Evolutionary conservation across 129 eudicot species (phyloP), one percentile per base, ranked within the genome.

Genomic region (Scalesia atractyloides): DNA sequence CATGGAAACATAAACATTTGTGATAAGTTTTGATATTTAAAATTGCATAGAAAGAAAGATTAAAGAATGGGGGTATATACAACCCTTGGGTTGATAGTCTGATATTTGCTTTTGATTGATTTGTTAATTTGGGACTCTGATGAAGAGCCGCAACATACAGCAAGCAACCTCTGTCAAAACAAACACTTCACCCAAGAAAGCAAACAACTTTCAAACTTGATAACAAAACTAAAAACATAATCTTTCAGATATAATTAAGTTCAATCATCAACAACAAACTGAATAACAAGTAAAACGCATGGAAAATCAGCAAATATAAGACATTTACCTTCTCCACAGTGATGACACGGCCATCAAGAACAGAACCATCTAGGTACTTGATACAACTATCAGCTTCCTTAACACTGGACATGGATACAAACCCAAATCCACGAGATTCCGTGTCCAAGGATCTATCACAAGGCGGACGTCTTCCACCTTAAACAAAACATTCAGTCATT

Each of bases 391-490:
- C 84, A 12, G 96, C 99, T 49, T 95, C 97, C 56, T 86, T 53
- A 12, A 95, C 70, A 58, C 64, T 65, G 1, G 99, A 90, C 97
- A 95, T 95, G 8, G 97, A 86, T 47, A 95, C 91, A 72, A 95
- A 95, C 33, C 94, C 96, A 82, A 95, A 90, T 24, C 97, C 99
- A 14, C 99, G 93, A 60, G 99, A 86, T 68, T 88, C 99, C 90
- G 72, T 10, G 96, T 86, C 97, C 96, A 75, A 18, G 99, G 99
- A 69, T 95, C 99, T 12, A 79, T 73, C 80, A 95, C 97, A 43
- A 90, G 96, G 59, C 87, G 97, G 63, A 86, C 84, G 80, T 88
- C 97, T 82, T 82, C 94, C 63, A 95, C 99, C 99, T 95, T 24
- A 54, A 47, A 36, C 60, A 15, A 2, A 24, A 64, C 8, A 47